phyloP scores from a whole-genome alignment of 768 basidiomycete species.

The Tulasnella sp. region DNA sequence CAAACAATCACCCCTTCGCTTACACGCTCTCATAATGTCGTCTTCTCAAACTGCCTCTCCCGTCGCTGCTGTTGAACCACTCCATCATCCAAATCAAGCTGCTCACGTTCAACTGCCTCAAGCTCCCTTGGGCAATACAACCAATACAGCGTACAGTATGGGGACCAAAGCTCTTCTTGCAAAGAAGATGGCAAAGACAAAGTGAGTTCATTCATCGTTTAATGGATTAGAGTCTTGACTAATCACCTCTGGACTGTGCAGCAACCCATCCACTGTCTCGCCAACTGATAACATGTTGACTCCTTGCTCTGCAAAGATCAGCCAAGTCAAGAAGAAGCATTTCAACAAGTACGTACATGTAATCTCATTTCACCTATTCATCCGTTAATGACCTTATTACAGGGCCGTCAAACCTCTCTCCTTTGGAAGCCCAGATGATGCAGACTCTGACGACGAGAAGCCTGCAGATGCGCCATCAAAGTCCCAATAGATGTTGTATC shows the following conservation, averaged over 20 bases:
- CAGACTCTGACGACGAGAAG: slow-evolving; percentile 9
- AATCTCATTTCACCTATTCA: background rate
- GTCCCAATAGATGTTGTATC: too few relatives aligned
- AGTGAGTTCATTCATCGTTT: slow-evolving; percentile 39
- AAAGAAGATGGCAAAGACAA: slow-evolving; percentile 82
- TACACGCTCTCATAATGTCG: too few relatives aligned
- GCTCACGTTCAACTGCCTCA: slow-evolving; percentile 67
- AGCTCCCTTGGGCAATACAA: slow-evolving; percentile 60
- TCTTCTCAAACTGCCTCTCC: slow-evolving; percentile 12
- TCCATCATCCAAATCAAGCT: slow-evolving; percentile 74
- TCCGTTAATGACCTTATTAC: background rate
- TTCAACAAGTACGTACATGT: slow-evolving; percentile 62
- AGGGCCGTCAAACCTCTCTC: slow-evolving; percentile 12
- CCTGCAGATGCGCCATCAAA: too few relatives aligned
- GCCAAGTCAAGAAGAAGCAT: slow-evolving; percentile 82
- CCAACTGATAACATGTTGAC: slow-evolving; percentile 95
- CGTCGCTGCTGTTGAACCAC: slow-evolving; percentile 46
- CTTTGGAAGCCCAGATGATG: slow-evolving; percentile 8
- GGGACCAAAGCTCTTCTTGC: slow-evolving; percentile 86
- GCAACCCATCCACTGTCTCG: slow-evolving; percentile 80
- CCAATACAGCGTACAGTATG: slow-evolving; percentile 51
- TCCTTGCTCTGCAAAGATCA: slow-evolving; percentile 84
- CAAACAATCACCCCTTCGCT: too few relatives aligned
- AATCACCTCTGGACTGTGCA: slow-evolving; percentile 26
- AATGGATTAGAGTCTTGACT: slow-evolving; percentile 15